Evolutionary conservation across 495 filamentous ascomycete species (phyloP), one percentile per base, ranked within the genome.

Genomic region (Penicillium robsamsonii): DNA sequence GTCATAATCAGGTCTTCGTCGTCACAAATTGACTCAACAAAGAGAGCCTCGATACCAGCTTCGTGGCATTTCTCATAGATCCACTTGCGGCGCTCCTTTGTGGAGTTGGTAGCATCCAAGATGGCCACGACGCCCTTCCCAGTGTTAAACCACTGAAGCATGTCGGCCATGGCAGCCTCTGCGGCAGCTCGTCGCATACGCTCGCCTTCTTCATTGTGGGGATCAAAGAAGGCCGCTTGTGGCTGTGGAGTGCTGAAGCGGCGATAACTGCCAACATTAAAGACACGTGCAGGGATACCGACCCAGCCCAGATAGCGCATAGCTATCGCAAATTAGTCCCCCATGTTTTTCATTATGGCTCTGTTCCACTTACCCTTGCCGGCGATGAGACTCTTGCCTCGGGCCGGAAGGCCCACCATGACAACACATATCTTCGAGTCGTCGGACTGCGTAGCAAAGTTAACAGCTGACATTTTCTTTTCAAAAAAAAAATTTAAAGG

Each of bases 401-500:
- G 81, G 53, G 94, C 94, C 40, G 94, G 94, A 57, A 98, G 78
- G 41, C 94, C 94, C 46, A 98, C 94, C 94, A 98, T 97, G 52
- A 97, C 89, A n/a, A 98, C 92, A 65, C 92, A 96, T 71, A 98
- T 96, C 66, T 87, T 88, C 30, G 89, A 91, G 64, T 96, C 91
- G 76, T 97, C 94, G 58, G 88, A 89, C 89, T 95, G 85, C n/a
- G 77, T 62, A 25, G 35, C 8, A 48, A 58, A 53, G 55, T 63
- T 63, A 57, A 44, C 27, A 18, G 46, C 18, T 29, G 33, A 30
- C 53, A 59, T 65, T 15, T 46, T 63, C 15, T 15, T 15, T n/a
- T 37, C 0, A 6, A 2, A 5, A 37, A n/a, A 17, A 8, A 46
- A 46, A 46, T 22, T n/a, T 17, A 6, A 10, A 20, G 7, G 11